These are phyloP conservation scores for Lactifluus rugatus DNA, from an alignment of 768 basidiomycete species.

Conservation along the genomic window DNA sequence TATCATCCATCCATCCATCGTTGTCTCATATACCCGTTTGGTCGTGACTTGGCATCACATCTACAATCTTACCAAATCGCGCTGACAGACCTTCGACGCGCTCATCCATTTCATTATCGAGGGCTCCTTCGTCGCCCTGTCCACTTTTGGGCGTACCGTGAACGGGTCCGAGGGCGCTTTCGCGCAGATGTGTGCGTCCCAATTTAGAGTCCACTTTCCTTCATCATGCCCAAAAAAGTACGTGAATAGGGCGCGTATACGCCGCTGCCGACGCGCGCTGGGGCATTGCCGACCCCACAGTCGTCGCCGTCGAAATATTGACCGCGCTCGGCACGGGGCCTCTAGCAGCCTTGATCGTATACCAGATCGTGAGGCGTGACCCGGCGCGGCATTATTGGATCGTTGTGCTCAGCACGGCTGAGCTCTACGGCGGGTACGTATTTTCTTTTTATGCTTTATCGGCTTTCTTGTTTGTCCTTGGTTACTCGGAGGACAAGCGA, in stretches of 20 bases:
- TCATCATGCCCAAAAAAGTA: background rate
- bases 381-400: constrained; percentile 73
- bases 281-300: constrained; percentile 68
- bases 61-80: background rate
- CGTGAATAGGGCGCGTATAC: constrained; percentile 63
- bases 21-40: too few relatives aligned
- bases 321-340: constrained; percentile 75
- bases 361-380: constrained; percentile 53
- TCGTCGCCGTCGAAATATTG: constrained; percentile 75
- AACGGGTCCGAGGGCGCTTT: constrained; percentile 58
- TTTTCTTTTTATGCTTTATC: too few relatives aligned
- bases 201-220: too few relatives aligned
- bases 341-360: constrained; percentile 61
- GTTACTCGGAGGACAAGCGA: too few relatives aligned
- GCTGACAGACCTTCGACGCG: constrained; percentile 60
- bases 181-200: constrained; percentile 61
- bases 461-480: too few relatives aligned
- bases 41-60: too few relatives aligned
- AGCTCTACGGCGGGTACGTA: constrained; percentile 65
- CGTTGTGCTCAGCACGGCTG: constrained; percentile 62
- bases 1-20: too few relatives aligned
- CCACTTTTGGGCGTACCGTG: constrained; percentile 63
- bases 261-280: constrained; percentile 72
- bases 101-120: constrained; percentile 73
- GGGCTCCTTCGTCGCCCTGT: constrained; percentile 72